phyloP scores from a whole-genome alignment of 225 moss, liverwort and hornwort species.

The Physcomitrium patens region DNA sequence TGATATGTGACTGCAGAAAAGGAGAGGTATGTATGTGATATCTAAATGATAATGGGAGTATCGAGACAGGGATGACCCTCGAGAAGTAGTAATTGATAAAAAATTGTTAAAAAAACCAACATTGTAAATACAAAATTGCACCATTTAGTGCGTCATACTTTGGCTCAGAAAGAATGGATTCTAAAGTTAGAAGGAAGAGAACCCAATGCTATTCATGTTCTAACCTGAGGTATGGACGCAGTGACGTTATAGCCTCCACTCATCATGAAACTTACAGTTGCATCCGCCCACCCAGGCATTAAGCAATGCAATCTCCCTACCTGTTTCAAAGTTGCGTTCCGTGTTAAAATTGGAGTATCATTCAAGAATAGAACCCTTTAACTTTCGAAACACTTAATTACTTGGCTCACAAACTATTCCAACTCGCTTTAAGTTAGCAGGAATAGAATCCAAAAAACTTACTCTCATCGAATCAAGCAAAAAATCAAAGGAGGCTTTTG shows the following conservation, averaged over 20 bases:
- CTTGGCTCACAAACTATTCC: background rate
- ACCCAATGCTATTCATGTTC: background rate
- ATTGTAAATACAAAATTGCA: background rate
- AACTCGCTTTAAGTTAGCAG: background rate
- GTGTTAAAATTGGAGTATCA: constrained; percentile 25
- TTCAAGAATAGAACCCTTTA: background rate
- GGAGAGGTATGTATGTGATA: background rate
- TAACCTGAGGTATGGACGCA: constrained; percentile 70
- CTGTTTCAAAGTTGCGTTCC: constrained; percentile 40
- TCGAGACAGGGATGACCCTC: constrained; percentile 2
- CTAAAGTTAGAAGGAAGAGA: background rate
- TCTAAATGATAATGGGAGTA: background rate
- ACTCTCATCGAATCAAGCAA: constrained; percentile 81
- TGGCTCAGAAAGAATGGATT: background rate
- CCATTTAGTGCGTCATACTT: background rate
- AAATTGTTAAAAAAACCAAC: background rate
- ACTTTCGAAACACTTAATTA: background rate
- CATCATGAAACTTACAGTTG: constrained; percentile 92
- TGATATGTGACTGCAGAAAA: constrained; percentile 1
- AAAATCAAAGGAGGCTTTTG: constrained; percentile 54
- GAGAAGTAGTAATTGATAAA: background rate
- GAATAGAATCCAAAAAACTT: constrained; percentile 7
- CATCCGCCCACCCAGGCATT: constrained; percentile 94
- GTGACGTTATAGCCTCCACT: constrained; percentile 91
- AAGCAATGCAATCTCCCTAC: constrained; percentile 91